Percentiles rank a stretch among this genome's conserved stretches.
These are phyloP conservation scores for Botryosphaeria dothidea DNA, from an alignment of 2,329 filamentous ascomycete species.

Conservation along the genomic window DNA sequence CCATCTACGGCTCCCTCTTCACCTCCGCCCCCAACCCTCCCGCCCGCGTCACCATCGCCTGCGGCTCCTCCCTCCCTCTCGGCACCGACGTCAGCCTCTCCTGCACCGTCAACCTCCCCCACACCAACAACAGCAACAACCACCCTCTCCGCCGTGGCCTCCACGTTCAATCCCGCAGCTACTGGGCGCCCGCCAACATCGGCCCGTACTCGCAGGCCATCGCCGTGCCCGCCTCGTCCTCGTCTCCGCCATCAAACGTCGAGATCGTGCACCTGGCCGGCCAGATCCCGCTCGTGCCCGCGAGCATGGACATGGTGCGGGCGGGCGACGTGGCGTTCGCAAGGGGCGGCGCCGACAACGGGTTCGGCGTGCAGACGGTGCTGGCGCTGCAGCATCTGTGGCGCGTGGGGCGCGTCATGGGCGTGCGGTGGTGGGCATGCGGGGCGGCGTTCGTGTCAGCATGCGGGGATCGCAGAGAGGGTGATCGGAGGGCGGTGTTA, in stretches of 20 bases:
- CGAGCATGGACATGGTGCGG: constrained; percentile 66
- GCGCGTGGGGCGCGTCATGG: constrained; percentile 73
- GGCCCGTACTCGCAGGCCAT: constrained; percentile 95
- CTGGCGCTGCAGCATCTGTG: constrained; percentile 87
- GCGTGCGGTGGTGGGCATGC: constrained; percentile 73
- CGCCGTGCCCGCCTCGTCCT: constrained; percentile 47
- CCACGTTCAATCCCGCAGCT: constrained; percentile 90
- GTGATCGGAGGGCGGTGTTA: constrained; percentile 33
- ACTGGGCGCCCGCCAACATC: constrained; percentile 98
- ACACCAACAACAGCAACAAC: constrained; percentile 21
- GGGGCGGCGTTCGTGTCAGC: constrained; percentile 71
- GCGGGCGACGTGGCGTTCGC: constrained; percentile 23
- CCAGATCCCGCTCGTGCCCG: constrained; percentile 85
- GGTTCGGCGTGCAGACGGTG: constrained; percentile 60
- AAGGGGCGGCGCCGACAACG: neutral
- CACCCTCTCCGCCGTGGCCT: constrained; percentile 52
- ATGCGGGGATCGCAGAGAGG: constrained; percentile 15
- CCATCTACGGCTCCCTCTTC: constrained; percentile 75
- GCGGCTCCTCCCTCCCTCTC: constrained; percentile 65
- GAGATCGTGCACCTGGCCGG: constrained; percentile 72
- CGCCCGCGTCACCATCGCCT: constrained; percentile 79
- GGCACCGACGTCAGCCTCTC: constrained; percentile 63
- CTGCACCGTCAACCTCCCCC: constrained; percentile 37
- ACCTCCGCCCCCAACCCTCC: constrained; percentile 72
- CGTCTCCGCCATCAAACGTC: neutral